A percentile compares a stretch with the other conserved stretches of the same genome.
Evolutionary conservation across 208 protist genomes (phyloP).

Genomic region (Vickermania spadyakhi): DNA sequence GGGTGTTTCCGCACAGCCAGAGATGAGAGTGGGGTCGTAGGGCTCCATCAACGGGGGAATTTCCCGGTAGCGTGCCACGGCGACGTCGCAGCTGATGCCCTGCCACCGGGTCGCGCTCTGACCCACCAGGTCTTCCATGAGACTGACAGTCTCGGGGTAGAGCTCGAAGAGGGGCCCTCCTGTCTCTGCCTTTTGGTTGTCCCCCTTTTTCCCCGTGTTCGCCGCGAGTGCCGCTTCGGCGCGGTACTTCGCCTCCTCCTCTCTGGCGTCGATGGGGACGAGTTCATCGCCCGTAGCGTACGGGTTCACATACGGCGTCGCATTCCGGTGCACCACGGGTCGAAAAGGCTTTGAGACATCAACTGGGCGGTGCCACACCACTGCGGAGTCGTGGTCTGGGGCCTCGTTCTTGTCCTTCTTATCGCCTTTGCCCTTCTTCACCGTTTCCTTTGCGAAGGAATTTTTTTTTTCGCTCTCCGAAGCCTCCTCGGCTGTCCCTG

Average conservation of each 20-base stretch:
- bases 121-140: constrained; percentile 42
- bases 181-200: constrained; percentile 1
- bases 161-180: constrained; percentile 33
- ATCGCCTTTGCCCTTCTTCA: not conserved
- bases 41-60: constrained; percentile 65
- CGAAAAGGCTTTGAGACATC: constrained; percentile 79
- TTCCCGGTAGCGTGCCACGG: constrained; percentile 44
- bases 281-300: constrained; percentile 35
- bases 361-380: constrained; percentile 58
- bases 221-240: not conserved
- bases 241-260: constrained; percentile 20
- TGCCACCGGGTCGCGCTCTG: constrained; percentile 26
- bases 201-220: not conserved
- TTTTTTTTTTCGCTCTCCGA: not conserved
- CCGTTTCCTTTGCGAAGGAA: not conserved
- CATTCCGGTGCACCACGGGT: constrained; percentile 83
- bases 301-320: constrained; percentile 66
- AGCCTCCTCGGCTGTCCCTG: not conserved
- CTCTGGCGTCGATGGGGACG: constrained; percentile 21
- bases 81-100: constrained; percentile 15
- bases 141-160: constrained; percentile 65
- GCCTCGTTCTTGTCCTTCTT: not conserved
- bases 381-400: constrained; percentile 1
- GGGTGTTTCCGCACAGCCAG: constrained; percentile 53
- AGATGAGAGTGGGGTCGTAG: constrained; percentile 52